These are phyloP conservation scores for Globisporangium parvum DNA, from an alignment of 352 stramenopile genomes.

Conservation along the genomic window DNA sequence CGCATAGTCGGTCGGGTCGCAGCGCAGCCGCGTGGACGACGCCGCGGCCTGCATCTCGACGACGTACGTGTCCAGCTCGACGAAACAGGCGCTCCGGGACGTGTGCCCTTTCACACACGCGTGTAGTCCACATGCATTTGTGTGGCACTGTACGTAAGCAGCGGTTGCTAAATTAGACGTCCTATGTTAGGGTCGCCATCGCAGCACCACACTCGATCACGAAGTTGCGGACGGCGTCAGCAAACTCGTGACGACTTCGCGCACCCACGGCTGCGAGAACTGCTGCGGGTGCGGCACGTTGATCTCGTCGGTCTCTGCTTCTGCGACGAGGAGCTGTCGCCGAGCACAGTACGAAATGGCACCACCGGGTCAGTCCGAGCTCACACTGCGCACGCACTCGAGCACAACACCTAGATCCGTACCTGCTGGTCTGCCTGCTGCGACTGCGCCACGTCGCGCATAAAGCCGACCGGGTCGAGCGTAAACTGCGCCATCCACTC, in stretches of 20 bases:
- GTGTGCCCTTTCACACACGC: too few species aligned
- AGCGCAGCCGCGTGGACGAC: constrained; percentile 47
- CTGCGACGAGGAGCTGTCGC: constrained; percentile 40
- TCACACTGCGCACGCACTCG: not conserved
- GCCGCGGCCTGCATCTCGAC: constrained; percentile 1
- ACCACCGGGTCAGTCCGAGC: not conserved
- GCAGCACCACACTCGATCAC: too few species aligned
- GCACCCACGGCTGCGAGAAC: constrained; percentile 71
- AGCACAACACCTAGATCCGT: not conserved
- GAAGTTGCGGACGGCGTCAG: too few species aligned
- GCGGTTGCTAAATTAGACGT: too few species aligned
- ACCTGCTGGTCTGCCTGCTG: constrained; percentile 59
- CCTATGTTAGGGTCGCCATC: too few species aligned
- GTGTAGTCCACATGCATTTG: too few species aligned
- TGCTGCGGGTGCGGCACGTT: constrained; percentile 46
- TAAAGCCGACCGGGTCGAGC: constrained; percentile 56
- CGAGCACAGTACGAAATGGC: not conserved
- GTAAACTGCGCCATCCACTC: constrained; percentile 73
- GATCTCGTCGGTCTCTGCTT: constrained; percentile 61
- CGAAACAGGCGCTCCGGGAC: too few species aligned
- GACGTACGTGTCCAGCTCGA: too few species aligned
- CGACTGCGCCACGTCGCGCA: constrained; percentile 48
- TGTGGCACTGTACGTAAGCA: too few species aligned
- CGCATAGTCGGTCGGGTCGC: constrained; percentile 76
- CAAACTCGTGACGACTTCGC: constrained; percentile 35